A percentile compares a stretch with the other conserved stretches of the same genome.
Evolutionary conservation across 352 stramenopile species (phyloP).

Genomic region (Phytophthora uliginosa): DNA sequence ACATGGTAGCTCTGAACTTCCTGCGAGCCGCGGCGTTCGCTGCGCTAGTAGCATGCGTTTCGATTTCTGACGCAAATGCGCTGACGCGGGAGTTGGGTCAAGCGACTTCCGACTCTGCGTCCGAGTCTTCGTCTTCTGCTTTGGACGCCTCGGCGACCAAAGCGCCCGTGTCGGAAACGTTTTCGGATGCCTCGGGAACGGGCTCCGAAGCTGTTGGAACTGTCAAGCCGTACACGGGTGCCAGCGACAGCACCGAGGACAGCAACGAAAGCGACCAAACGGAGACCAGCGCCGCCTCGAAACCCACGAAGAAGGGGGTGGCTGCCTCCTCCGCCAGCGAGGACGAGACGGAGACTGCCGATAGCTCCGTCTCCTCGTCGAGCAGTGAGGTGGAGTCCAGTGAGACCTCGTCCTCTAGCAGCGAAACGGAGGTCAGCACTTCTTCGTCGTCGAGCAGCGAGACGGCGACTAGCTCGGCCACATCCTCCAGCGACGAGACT

Average conservation of each 20-base stretch:
- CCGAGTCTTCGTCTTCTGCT: constrained; percentile 4
- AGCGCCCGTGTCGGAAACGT: constrained; percentile 19
- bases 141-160: constrained; percentile 19
- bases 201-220: constrained; percentile 21
- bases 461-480: background rate
- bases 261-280: constrained; percentile 25
- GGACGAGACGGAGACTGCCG: background rate
- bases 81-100: constrained; percentile 18
- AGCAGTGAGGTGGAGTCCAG: constrained; percentile 10
- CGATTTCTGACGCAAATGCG: constrained; percentile 18
- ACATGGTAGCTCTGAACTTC: constrained; percentile 29
- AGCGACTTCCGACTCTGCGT: constrained; percentile 11
- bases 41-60: constrained; percentile 24
- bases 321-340: background rate
- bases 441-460: background rate
- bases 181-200: constrained; percentile 24
- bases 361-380: background rate
- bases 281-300: constrained; percentile 11
- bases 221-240: constrained; percentile 25
- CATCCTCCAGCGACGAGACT: background rate
- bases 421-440: background rate
- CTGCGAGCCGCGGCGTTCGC: constrained; percentile 20
- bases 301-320: constrained; percentile 6
- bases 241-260: background rate
- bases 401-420: constrained; percentile 4